A percentile compares a stretch with the other conserved stretches of the same genome.
phyloP scores from a whole-genome alignment of 2,329 filamentous ascomycete species.

The Paecilomyces fulvus region DNA sequence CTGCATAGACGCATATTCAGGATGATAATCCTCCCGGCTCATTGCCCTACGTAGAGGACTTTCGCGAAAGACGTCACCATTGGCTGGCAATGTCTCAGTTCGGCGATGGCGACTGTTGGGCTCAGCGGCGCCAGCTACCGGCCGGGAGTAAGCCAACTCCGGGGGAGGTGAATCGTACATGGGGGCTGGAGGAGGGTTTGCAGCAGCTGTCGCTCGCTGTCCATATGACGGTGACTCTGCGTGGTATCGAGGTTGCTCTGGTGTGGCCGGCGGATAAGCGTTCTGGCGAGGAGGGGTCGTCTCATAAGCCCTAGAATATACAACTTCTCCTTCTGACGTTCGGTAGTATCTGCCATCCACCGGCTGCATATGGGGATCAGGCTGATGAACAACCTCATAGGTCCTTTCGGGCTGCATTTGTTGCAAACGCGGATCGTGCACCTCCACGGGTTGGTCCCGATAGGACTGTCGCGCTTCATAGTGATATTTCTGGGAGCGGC shows the following conservation, averaged over 20 bases:
- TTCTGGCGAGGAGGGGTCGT: slow-evolving; percentile 7
- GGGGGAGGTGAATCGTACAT: slow-evolving; percentile 12
- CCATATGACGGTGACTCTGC: slow-evolving; percentile 15
- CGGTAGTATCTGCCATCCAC: not conserved
- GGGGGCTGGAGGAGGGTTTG: slow-evolving; percentile 5
- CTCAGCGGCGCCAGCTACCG: slow-evolving; percentile 11
- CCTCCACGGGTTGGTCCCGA: slow-evolving; percentile 11
- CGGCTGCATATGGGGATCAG: slow-evolving; percentile 1
- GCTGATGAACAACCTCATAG: slow-evolving; percentile 14
- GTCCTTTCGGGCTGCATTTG: slow-evolving; percentile 12
- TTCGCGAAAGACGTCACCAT: slow-evolving; percentile 5
- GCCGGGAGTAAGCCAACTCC: slow-evolving; percentile 10
- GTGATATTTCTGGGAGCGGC: slow-evolving; percentile 7
- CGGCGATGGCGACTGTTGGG: slow-evolving; percentile 17
- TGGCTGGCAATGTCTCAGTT: slow-evolving; percentile 23
- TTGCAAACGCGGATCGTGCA: slow-evolving; percentile 16
- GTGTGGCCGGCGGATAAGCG: slow-evolving; percentile 11
- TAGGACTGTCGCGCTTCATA: slow-evolving; percentile 15
- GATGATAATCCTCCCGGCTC: slow-evolving; percentile 22
- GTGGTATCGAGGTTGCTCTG: slow-evolving; percentile 17
- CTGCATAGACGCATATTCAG: slow-evolving; percentile 38
- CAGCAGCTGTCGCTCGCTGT: slow-evolving; percentile 11
- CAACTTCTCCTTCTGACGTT: not conserved
- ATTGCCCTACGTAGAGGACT: slow-evolving; percentile 16
- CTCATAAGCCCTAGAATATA: slow-evolving; percentile 4